These are phyloP conservation scores for Sophora flavescens DNA, from an alignment of 306 rosid species.

Conservation along the genomic window DNA sequence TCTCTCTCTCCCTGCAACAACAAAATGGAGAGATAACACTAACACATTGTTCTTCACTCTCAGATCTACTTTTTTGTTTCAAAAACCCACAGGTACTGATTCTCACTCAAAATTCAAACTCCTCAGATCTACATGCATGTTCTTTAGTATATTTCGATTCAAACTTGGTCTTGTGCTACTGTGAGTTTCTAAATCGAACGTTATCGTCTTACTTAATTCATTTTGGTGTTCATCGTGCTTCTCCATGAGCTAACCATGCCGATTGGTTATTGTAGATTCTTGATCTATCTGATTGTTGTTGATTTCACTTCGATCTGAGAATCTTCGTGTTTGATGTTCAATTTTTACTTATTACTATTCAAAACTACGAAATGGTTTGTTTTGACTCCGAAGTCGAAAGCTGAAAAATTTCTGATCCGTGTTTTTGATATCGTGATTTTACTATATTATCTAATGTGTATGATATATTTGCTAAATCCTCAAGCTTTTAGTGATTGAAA, in stretches of 20 bases:
- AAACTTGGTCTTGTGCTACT: not conserved
- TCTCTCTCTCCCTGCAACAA: not conserved
- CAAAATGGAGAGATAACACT: conserved; percentile 44
- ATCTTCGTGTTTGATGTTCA: conserved; percentile 18
- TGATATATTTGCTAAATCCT: not conserved
- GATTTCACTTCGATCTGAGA: conserved; percentile 8
- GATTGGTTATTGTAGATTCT: conserved; percentile 26
- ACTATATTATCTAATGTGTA: not conserved
- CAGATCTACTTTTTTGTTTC: conserved; percentile 50
- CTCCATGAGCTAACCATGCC: not conserved
- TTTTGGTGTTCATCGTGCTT: not conserved
- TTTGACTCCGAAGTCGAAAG: conserved; percentile 9
- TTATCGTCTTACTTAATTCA: not conserved
- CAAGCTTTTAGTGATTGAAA: not conserved
- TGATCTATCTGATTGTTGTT: conserved; percentile 48
- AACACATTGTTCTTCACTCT: not conserved
- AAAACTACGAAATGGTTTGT: not conserved
- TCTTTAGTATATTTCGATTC: not conserved
- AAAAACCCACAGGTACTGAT: conserved; percentile 42
- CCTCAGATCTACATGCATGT: conserved; percentile 42
- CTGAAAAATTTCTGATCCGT: conserved; percentile 29
- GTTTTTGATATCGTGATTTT: not conserved
- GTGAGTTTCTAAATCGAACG: not conserved
- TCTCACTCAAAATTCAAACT: not conserved
- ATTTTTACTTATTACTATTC: conserved; percentile 29